Base-by-base conservation (phyloP, 1,284 basidiomycete species). In the Thecaphora thlaspeos region DNA sequence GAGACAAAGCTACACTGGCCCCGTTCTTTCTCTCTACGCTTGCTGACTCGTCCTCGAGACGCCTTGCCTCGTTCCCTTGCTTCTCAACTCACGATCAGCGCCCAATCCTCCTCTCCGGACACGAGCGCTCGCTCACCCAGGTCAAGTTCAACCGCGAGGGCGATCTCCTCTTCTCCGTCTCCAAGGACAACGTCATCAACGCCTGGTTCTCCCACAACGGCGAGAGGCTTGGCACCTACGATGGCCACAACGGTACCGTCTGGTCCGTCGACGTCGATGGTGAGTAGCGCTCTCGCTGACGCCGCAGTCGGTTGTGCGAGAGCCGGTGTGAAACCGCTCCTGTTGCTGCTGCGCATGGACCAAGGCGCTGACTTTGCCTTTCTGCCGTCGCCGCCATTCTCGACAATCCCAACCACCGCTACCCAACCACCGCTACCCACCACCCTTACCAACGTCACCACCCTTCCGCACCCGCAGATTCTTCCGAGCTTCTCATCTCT, bases 161-260 rank as follows among this genome's bases (percentile, higher is more conserved):
- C 66, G 94, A 98, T 80, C 83, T 98, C 14, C 84, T 99, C 51
- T 97, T 98, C 81, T 88, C 92, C 24, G 90, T 88, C 75, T 93
- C 91, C 73, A 98, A 98, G 84, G 94, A 99, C 79, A 85, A 88
- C 73, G 80, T 90, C 71, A 90, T 97, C 80, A 97, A 96, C 77
- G 91, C 90, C 45, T 96, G 93, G 92, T 97, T 87, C 81, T 89
- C 93, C n/a, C 91, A 95, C 76, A 99, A 99, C 76, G 95, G 95
- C 65, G 94, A 98, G 82, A 84, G 95, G 56, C 81, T 98, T 72
- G 95, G 94, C 43, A 98, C 95, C 51, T 97, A 96, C 79, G 87
- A 91, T 51, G 95, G 92, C 41, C 88, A 97, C 81, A 97, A 97
- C 77, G 94, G 94, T 68, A 85, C 90, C 2, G 90, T 99, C 32